These are phyloP conservation scores for Geranium brycei DNA, from an alignment of 345 rosid genomes.

Conservation along the genomic window DNA sequence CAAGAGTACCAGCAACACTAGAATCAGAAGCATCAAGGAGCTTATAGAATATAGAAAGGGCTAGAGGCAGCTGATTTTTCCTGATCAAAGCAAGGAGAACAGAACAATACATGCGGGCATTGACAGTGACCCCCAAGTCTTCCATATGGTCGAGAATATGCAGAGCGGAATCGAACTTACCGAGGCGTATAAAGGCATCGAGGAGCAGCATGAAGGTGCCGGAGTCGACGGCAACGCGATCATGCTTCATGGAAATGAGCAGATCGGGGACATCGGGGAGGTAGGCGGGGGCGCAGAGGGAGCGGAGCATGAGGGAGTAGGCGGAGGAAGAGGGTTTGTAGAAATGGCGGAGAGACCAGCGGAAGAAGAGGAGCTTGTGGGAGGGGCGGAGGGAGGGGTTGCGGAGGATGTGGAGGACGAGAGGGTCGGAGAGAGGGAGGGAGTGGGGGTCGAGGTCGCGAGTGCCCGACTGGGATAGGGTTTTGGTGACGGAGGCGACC, in stretches of 20 bases:
- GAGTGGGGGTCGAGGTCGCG: slow-evolving; percentile 45
- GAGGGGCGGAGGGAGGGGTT: slow-evolving; percentile 39
- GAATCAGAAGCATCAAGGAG: slow-evolving; percentile 33
- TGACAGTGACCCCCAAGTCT: slow-evolving; percentile 34
- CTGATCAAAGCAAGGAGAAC: slow-evolving; percentile 52
- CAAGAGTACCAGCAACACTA: slow-evolving; percentile 20
- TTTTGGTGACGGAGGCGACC: slow-evolving; percentile 48
- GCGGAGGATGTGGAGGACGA: slow-evolving; percentile 57
- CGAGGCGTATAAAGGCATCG: slow-evolving; percentile 37
- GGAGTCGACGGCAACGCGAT: slow-evolving; percentile 37
- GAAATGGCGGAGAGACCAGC: slow-evolving; percentile 41
- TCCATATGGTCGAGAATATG: slow-evolving; percentile 72
- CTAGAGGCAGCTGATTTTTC: slow-evolving; percentile 47
- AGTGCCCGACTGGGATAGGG: slow-evolving; percentile 47
- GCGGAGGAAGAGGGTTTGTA: slow-evolving; percentile 50
- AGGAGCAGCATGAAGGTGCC: slow-evolving; percentile 47
- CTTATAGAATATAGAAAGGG: slow-evolving; percentile 55
- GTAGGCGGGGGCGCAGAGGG: slow-evolving; percentile 42
- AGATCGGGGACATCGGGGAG: slow-evolving; percentile 50
- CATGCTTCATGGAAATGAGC: slow-evolving; percentile 53
- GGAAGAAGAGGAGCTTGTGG: slow-evolving; percentile 53
- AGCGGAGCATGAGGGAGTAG: slow-evolving; percentile 54
- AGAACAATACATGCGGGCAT: slow-evolving; percentile 41
- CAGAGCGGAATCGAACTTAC: slow-evolving; percentile 53
- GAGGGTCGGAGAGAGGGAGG: slow-evolving; percentile 44